Percentiles rank a stretch among this genome's conserved stretches.
phyloP scores from a whole-genome alignment of 1,284 basidiomycete genomes.

The Anthracocystis setariae region DNA sequence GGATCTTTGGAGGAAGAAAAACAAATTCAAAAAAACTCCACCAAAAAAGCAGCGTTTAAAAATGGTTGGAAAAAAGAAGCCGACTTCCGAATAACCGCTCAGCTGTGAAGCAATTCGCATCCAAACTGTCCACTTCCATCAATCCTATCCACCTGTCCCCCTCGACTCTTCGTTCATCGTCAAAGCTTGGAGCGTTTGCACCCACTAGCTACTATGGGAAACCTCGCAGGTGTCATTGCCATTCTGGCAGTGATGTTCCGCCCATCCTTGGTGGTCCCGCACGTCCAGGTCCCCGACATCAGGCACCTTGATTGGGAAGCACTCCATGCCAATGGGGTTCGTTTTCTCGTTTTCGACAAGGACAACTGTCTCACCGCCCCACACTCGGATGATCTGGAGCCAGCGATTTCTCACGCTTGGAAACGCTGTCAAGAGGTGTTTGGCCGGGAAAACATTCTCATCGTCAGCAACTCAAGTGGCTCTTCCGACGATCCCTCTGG shows the following conservation, averaged over 20 bases:
- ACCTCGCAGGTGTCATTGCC: slow-evolving; percentile 79
- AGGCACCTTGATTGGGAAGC: slow-evolving; percentile 85
- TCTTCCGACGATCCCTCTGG: slow-evolving; percentile 79
- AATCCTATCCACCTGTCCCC: no score
- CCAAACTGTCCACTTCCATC: neutral
- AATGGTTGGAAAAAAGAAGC: slow-evolving; percentile 6
- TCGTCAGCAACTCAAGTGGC: slow-evolving; percentile 94
- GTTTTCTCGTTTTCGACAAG: slow-evolving; percentile 92
- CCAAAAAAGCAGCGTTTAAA: slow-evolving; percentile 14
- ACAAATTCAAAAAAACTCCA: slow-evolving; percentile 18
- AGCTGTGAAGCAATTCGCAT: slow-evolving; percentile 6
- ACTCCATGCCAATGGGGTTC: slow-evolving; percentile 80
- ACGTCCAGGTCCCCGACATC: slow-evolving; percentile 81
- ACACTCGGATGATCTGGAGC: slow-evolving; percentile 53
- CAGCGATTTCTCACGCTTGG: slow-evolving; percentile 77
- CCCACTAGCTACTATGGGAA: slow-evolving; percentile 65
- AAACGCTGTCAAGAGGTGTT: slow-evolving; percentile 77
- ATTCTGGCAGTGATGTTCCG: slow-evolving; percentile 79
- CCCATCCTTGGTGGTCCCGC: slow-evolving; percentile 79
- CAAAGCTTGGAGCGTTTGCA: neutral
- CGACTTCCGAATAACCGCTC: slow-evolving; percentile 25
- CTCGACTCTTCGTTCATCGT: no score
- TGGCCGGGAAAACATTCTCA: slow-evolving; percentile 80
- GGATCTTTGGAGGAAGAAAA: neutral
- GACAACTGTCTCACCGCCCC: slow-evolving; percentile 83